Base-by-base conservation (phyloP, 2,329 filamentous ascomycete genomes). In the Didymella arachidicola region DNA sequence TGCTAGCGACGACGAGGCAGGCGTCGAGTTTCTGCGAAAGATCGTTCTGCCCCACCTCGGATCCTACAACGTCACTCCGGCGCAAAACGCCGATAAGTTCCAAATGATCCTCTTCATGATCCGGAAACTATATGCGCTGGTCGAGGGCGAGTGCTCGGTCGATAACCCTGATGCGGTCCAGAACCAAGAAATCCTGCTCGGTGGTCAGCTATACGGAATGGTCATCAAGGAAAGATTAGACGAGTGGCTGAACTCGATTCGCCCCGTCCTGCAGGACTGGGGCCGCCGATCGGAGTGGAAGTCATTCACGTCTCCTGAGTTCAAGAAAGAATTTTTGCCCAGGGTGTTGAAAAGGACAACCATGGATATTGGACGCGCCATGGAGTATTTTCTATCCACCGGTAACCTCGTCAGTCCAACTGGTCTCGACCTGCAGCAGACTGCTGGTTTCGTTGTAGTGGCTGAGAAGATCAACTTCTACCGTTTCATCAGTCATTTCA, bases 391-490 rank as follows among this genome's bases (percentile, higher is more conserved):
- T 79, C 80, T 99, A 62, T 96, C 94, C 0, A 99, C 95, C 0
- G 95, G 95, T 67, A 99, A 99, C 72, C 81, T 99, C 44, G 87
- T 92, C 72, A 96, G 92, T 81, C 89, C 92, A 14, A 96, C 92
- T 29, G 95, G 95, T 64, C 84, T 99, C 39, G 95, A 99, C 83
- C 79, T 97, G 71, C 95, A 98, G 74, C 95, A 99, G 78, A 89
- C 90, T 0, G 95, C 94, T 12, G 95, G 95, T 62, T 99, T 96
- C 78, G 96, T 92, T 0, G 93, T 99, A 49, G 93, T 98, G 50
- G 95, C 95, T 2, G 95, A 99, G 77, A 98, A 98, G 84, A 94
- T 99, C 75, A 99, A 99, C 81, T 99, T 98, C 77, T 87, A 96
- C 72, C 92, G 95, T 71, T 99, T 98, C 81, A 96, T 99, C 80